These are phyloP conservation scores for Solanum chiquidenum DNA, from an alignment of 257 asterid species.

Conservation along the genomic window DNA sequence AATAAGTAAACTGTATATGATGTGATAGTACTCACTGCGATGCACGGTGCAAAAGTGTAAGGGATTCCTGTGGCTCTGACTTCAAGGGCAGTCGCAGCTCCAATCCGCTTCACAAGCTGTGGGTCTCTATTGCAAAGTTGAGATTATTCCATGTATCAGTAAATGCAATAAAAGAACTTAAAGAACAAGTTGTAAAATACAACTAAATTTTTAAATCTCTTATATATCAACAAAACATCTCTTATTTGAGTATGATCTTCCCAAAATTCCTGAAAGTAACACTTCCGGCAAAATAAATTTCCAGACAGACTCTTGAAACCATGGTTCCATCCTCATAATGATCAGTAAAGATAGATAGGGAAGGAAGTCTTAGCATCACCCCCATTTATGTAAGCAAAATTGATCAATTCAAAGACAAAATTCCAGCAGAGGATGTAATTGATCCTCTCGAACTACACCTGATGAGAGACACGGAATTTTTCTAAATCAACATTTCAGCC, in stretches of 20 bases:
- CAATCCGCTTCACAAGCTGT: slow-evolving; percentile 24
- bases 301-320: background rate
- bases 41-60: slow-evolving; percentile 27
- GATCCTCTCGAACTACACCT: background rate
- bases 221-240: background rate
- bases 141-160: background rate
- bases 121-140: slow-evolving; percentile 12
- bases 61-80: slow-evolving; percentile 31
- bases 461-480: background rate
- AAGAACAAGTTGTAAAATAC: background rate
- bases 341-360: background rate
- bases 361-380: background rate
- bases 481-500: background rate
- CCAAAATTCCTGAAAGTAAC: background rate
- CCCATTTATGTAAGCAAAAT: background rate
- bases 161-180: background rate
- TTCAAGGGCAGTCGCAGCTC: slow-evolving; percentile 38
- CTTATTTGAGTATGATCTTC: background rate
- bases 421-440: background rate
- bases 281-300: background rate
- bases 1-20: background rate
- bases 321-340: background rate
- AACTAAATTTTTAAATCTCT: background rate
- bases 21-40: slow-evolving; percentile 14
- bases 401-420: background rate